phyloP scores from a whole-genome alignment of 108 stramenopile species.

The Skeletonema tropicum region DNA sequence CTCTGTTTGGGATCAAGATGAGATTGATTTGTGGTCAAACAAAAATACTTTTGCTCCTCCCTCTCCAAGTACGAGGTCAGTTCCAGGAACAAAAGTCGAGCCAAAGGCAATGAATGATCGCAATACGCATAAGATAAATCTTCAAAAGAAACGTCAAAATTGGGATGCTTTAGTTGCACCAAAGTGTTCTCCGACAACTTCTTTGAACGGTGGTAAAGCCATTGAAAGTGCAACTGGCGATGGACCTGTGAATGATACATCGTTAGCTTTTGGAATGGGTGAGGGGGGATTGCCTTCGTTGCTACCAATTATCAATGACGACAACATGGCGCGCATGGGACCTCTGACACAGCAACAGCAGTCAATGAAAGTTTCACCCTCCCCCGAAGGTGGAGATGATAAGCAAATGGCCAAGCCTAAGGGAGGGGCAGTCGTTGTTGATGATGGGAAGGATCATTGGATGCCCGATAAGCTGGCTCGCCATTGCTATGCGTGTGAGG shows the following conservation, averaged over 20 bases:
- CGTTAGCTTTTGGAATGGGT: background rate
- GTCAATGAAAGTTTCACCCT: background rate
- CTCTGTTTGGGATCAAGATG: constrained; percentile 52
- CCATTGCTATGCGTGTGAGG: constrained; percentile 94
- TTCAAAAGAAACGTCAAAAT: constrained; percentile 21
- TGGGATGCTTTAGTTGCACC: constrained; percentile 33
- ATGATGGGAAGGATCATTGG: constrained; percentile 79
- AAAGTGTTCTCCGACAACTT: background rate
- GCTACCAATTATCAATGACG: background rate
- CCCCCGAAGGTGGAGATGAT: background rate
- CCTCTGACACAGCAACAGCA: background rate
- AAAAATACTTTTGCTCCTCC: background rate
- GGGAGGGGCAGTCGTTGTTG: constrained; percentile 42
- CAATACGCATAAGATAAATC: background rate
- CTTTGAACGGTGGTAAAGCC: background rate
- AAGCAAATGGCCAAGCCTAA: background rate
- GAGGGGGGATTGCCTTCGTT: background rate
- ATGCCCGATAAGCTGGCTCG: constrained; percentile 91
- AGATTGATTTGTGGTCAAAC: constrained; percentile 49
- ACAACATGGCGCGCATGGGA: background rate
- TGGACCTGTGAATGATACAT: background rate
- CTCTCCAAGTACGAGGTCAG: constrained; percentile 24
- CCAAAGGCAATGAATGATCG: background rate
- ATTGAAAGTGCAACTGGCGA: background rate
- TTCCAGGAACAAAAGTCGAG: constrained; percentile 11